Conservation (phyloP, 306 rosid genomes). For the Pyrus communis region DNA sequence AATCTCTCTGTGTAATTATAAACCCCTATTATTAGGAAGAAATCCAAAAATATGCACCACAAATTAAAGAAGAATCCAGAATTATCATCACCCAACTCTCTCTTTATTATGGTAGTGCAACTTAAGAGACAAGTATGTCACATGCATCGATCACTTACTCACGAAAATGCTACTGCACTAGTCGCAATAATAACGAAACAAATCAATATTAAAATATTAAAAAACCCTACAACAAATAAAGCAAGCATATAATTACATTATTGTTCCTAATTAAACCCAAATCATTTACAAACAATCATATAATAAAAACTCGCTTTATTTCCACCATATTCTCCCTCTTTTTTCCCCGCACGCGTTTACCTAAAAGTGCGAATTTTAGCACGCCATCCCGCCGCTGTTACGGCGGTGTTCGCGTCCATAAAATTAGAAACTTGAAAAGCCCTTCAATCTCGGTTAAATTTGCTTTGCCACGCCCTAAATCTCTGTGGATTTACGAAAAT, state of each 20-base stretch:
- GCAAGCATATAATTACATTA: background rate
- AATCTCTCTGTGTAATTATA: background rate
- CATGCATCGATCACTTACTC: slow-evolving; percentile 3
- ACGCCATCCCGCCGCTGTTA: slow-evolving; percentile 73
- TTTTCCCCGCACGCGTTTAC: background rate
- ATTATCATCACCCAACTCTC: slow-evolving; percentile 17
- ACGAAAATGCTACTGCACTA: background rate
- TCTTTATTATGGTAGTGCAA: slow-evolving; percentile 24
- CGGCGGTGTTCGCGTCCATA: slow-evolving; percentile 37
- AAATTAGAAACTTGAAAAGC: slow-evolving; percentile 10
- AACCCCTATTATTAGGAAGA: slow-evolving; percentile 2
- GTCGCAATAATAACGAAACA: background rate
- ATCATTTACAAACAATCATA: background rate
- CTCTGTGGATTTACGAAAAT: slow-evolving; percentile 29
- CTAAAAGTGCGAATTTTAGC: slow-evolving; percentile 14
- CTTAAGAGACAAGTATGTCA: slow-evolving; percentile 5
- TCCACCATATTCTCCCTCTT: background rate
- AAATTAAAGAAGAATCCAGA: slow-evolving; percentile 3
- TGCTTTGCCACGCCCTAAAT: background rate
- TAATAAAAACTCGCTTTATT: background rate
- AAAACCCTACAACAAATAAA: background rate
- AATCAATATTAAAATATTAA: too few relatives aligned
- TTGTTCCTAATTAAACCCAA: background rate
- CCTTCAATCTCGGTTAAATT: background rate
- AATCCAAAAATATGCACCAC: slow-evolving; percentile 24